A percentile compares a stretch with the other conserved stretches of the same genome.
Conservation (phyloP, 2,329 filamentous ascomycete species). For the Gnomoniopsis sp. region DNA sequence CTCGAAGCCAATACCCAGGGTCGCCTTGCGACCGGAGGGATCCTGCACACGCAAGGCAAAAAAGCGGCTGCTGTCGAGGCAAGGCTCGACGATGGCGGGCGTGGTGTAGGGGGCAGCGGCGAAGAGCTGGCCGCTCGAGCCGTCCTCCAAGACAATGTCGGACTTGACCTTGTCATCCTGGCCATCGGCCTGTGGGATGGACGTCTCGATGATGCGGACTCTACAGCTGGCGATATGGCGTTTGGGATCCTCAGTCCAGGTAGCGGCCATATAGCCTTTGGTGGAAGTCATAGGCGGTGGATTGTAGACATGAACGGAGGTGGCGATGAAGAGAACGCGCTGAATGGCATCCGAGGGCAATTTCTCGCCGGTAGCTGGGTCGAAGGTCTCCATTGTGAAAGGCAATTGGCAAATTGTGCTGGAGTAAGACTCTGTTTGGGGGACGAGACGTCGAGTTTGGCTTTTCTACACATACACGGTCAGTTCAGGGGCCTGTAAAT, state of each 20-base stretch:
- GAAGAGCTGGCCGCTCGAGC: conserved; percentile 69
- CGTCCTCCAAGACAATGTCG: conserved; percentile 77
- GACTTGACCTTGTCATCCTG: conserved; percentile 59
- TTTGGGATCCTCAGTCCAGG: conserved; percentile 70
- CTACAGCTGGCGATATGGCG: conserved; percentile 84
- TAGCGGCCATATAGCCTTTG: conserved; percentile 72
- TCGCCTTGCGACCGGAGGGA: conserved; percentile 70
- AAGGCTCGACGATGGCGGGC: conserved; percentile 66
- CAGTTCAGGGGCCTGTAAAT: neutral
- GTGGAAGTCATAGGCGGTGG: conserved; percentile 77
- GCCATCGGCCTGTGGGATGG: conserved; percentile 41
- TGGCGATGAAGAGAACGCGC: conserved; percentile 74
- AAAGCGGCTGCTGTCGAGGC: conserved; percentile 76
- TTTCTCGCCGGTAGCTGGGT: conserved; percentile 67
- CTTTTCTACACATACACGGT: neutral
- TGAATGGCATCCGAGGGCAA: conserved; percentile 77
- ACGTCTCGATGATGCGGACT: conserved; percentile 74
- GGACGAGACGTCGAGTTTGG: neutral
- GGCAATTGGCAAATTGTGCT: neutral
- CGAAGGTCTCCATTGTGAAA: conserved; percentile 56
- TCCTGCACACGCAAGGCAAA: conserved; percentile 81
- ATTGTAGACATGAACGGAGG: conserved; percentile 78
- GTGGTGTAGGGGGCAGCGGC: conserved; percentile 77
- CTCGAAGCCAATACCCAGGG: conserved; percentile 82
- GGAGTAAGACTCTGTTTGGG: neutral